Percentiles rank a stretch among this genome's conserved stretches.
These are phyloP conservation scores for Bassia scoparia DNA, from an alignment of 148 eudicot genomes.

Conservation along the genomic window DNA sequence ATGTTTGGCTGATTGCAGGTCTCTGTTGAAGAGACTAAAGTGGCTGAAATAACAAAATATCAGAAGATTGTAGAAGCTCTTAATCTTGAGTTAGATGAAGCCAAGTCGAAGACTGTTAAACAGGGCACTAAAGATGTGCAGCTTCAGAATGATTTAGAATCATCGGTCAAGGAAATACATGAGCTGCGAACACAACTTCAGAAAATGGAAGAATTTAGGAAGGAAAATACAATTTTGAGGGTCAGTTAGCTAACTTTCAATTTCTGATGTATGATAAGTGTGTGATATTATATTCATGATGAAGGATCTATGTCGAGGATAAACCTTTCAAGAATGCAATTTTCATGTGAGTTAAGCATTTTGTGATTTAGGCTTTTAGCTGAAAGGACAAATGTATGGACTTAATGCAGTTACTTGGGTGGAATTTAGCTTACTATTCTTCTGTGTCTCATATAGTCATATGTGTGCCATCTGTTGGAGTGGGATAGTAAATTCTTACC, in stretches of 20 bases:
- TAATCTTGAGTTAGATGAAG: constrained; percentile 65
- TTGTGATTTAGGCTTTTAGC: too few relatives aligned
- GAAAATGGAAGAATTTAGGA: constrained; percentile 50
- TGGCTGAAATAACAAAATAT: constrained; percentile 65
- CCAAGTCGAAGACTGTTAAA: constrained; percentile 65
- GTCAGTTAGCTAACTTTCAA: constrained; percentile 32
- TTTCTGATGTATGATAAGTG: too few relatives aligned
- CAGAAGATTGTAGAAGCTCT: constrained; percentile 58
- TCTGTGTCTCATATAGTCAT: too few relatives aligned
- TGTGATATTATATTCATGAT: too few relatives aligned
- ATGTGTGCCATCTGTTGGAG: too few relatives aligned
- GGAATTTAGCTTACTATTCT: too few relatives aligned
- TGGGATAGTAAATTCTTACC: too few relatives aligned
- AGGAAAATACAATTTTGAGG: constrained; percentile 64
- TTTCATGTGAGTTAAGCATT: too few relatives aligned
- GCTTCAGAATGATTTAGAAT: constrained; percentile 58
- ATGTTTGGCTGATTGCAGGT: constrained; percentile 44
- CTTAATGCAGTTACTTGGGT: too few relatives aligned
- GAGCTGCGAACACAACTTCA: constrained; percentile 55
- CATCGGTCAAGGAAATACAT: constrained; percentile 63
- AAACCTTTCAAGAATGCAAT: too few relatives aligned
- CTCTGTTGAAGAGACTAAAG: constrained; percentile 74
- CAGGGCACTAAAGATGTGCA: constrained; percentile 58
- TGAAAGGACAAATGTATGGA: too few relatives aligned
- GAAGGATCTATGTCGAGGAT: too few relatives aligned